Conservation (phyloP, 2,329 filamentous ascomycete species). For the Penicillium griseofulvum region DNA sequence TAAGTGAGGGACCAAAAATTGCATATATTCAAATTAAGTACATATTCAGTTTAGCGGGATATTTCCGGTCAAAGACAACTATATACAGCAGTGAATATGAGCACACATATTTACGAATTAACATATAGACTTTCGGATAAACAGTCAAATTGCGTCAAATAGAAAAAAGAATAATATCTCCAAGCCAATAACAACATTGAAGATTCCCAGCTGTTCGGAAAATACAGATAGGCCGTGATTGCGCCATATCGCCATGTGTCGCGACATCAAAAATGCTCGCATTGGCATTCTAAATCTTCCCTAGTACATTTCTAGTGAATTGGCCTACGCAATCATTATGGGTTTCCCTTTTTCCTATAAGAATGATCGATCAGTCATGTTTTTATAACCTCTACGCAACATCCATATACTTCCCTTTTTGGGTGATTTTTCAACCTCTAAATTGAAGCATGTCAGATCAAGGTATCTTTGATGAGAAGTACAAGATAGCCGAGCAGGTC, state of each 20-base stretch:
- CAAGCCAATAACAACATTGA: not conserved
- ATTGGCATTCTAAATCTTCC: slow-evolving; percentile 1
- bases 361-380: not conserved
- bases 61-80: too few relatives aligned
- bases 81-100: too few relatives aligned
- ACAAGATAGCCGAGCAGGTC: slow-evolving; percentile 9
- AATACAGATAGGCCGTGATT: slow-evolving; percentile 18
- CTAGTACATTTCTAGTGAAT: not conserved
- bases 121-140: not conserved
- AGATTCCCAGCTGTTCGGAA: not conserved
- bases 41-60: too few relatives aligned
- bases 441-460: not conserved
- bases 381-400: too few relatives aligned
- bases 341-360: not conserved
- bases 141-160: not conserved
- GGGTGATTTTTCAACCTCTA: not conserved
- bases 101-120: not conserved
- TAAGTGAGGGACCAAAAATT: not conserved
- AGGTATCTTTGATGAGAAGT: slow-evolving; percentile 9
- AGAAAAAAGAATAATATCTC: not conserved
- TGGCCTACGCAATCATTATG: slow-evolving; percentile 5
- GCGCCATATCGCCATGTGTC: slow-evolving; percentile 26
- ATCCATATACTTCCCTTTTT: not conserved
- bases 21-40: not conserved
- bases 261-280: slow-evolving; percentile 8